These are phyloP conservation scores for Rhazya stricta DNA, from an alignment of 257 asterid species.

Conservation along the genomic window DNA sequence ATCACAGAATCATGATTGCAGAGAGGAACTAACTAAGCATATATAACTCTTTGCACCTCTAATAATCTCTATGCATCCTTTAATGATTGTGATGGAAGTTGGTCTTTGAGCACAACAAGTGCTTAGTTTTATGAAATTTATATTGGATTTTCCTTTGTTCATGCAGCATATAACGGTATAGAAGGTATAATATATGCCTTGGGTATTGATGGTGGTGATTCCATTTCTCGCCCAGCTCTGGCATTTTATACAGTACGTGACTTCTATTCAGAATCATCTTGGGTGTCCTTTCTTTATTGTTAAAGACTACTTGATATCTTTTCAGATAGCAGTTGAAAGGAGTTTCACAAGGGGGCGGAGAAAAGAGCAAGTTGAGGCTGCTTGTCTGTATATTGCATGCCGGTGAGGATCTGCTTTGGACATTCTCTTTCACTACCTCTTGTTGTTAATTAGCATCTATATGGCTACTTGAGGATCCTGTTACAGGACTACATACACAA, in stretches of 20 bases:
- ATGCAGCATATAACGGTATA: slow-evolving; percentile 53
- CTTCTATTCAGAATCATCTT: background rate
- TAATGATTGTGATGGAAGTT: background rate
- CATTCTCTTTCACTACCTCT: background rate
- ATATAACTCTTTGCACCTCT: background rate
- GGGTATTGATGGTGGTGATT: slow-evolving; percentile 63
- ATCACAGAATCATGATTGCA: background rate
- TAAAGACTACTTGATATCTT: background rate
- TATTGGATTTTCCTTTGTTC: slow-evolving; percentile 13
- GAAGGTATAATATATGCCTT: slow-evolving; percentile 33
- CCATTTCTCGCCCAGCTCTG: slow-evolving; percentile 42
- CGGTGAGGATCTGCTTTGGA: slow-evolving; percentile 41
- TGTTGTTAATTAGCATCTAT: too few relatives aligned
- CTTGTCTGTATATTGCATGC: slow-evolving; percentile 75
- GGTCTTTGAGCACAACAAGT: background rate
- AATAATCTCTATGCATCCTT: background rate
- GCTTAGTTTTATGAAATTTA: background rate
- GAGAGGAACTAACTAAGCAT: background rate
- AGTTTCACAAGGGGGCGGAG: slow-evolving; percentile 83
- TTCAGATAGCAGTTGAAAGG: slow-evolving; percentile 61
- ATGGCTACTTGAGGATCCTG: too few relatives aligned
- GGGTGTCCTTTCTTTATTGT: background rate
- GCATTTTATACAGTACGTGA: slow-evolving; percentile 45
- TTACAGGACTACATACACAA: too few relatives aligned
- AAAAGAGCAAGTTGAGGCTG: slow-evolving; percentile 75